phyloP scores from a whole-genome alignment of 2,329 filamentous ascomycete species.

The Penicillium aurantiogriseum region DNA sequence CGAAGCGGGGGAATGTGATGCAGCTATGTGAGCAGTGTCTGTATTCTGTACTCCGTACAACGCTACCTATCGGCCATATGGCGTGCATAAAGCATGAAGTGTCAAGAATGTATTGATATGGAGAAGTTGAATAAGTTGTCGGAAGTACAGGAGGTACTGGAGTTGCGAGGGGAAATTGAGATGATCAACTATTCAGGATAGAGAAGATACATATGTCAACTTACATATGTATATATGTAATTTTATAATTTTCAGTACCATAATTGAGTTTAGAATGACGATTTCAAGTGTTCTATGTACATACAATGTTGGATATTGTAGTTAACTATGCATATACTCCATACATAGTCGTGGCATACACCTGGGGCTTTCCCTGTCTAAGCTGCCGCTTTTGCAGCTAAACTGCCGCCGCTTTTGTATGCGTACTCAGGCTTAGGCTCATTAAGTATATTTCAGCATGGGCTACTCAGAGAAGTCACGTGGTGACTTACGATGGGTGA shows the following conservation, averaged over 20 bases:
- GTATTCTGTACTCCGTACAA: not conserved
- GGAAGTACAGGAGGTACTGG: not conserved
- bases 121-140: not conserved
- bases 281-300: too few relatives aligned
- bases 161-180: not conserved
- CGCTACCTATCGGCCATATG: not conserved
- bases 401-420: not conserved
- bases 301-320: too few relatives aligned
- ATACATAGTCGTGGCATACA: too few relatives aligned
- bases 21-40: not conserved
- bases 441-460: not conserved
- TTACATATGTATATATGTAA: not conserved
- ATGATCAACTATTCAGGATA: not conserved
- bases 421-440: not conserved
- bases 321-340: too few relatives aligned
- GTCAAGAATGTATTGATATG: constrained; percentile 1
- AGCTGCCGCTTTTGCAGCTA: not conserved
- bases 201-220: too few relatives aligned
- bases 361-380: not conserved
- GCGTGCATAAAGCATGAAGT: constrained; percentile 1
- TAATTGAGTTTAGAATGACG: not conserved
- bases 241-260: not conserved
- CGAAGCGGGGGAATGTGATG: constrained; percentile 9
- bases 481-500: too few relatives aligned
- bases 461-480: too few relatives aligned